Percentiles rank a stretch among this genome's conserved stretches.
Evolutionary conservation across 106 monocot genomes (phyloP).

Genomic region (Platanthera guangdongensis): DNA sequence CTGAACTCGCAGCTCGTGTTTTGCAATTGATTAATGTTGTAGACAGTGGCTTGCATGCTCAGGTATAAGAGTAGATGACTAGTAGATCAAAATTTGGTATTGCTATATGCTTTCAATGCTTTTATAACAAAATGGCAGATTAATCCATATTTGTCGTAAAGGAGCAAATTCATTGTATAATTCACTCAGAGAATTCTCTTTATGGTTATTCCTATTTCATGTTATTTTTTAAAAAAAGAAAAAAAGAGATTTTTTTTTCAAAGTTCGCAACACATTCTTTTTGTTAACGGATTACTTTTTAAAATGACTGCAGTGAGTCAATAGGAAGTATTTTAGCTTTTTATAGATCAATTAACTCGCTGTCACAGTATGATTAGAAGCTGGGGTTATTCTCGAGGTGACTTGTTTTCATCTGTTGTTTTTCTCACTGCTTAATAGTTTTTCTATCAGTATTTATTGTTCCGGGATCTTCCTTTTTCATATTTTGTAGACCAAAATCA

Average conservation of each 20-base stretch:
- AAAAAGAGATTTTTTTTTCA: not conserved
- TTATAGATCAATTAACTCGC: not conserved
- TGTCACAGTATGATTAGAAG: not conserved
- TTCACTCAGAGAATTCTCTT: too few species aligned
- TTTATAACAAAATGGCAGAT: not conserved
- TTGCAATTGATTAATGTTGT: conserved; percentile 85
- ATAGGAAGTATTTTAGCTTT: not conserved
- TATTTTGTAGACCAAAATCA: not conserved
- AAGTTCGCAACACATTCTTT: not conserved
- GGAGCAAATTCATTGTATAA: too few species aligned
- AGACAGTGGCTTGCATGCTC: conserved; percentile 83
- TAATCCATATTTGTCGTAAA: not conserved
- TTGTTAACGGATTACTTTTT: conserved; percentile 1
- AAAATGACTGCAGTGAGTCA: not conserved
- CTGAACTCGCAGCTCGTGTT: conserved; percentile 96
- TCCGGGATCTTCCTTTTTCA: not conserved
- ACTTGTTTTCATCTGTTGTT: not conserved
- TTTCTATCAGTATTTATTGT: not conserved
- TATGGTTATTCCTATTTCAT: not conserved
- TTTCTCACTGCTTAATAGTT: not conserved
- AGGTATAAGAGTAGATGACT: conserved; percentile 34
- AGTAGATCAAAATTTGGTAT: not conserved
- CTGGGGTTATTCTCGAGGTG: not conserved
- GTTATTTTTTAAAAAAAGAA: not conserved
- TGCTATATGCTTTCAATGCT: not conserved